phyloP scores from a whole-genome alignment of 345 rosid genomes.

The Isatis tinctoria region DNA sequence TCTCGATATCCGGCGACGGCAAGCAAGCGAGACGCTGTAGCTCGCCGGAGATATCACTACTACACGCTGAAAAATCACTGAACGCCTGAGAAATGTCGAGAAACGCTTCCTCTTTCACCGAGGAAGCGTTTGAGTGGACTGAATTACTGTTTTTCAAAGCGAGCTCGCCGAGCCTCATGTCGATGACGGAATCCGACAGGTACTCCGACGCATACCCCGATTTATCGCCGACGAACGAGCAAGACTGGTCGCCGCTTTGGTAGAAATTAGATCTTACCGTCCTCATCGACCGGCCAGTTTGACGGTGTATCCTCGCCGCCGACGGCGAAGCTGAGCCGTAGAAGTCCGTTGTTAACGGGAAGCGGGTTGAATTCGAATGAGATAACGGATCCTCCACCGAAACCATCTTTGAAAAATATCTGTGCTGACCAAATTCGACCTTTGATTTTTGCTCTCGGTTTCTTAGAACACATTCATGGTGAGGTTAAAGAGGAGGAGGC shows the following conservation, averaged over 20 bases:
- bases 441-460: background rate
- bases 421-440: background rate
- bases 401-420: constrained; percentile 43
- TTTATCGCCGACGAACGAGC: constrained; percentile 43
- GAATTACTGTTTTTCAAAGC: constrained; percentile 41
- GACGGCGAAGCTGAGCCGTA: constrained; percentile 38
- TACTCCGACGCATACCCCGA: constrained; percentile 63
- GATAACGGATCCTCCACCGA: constrained; percentile 61
- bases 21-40: constrained; percentile 73
- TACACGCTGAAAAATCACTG: constrained; percentile 79
- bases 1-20: constrained; percentile 42
- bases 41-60: constrained; percentile 96
- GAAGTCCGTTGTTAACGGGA: constrained; percentile 47
- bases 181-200: constrained; percentile 77
- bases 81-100: constrained; percentile 76
- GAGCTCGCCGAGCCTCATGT: constrained; percentile 85
- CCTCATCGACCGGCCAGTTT: constrained; percentile 82
- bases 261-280: constrained; percentile 67
- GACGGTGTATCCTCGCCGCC: constrained; percentile 47
- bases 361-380: constrained; percentile 53
- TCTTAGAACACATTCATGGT: constrained; percentile 26
- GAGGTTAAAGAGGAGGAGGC: background rate
- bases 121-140: constrained; percentile 33
- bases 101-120: constrained; percentile 42
- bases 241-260: constrained; percentile 41